phyloP scores from a whole-genome alignment of 306 rosid genomes.

The Ormosia emarginata region DNA sequence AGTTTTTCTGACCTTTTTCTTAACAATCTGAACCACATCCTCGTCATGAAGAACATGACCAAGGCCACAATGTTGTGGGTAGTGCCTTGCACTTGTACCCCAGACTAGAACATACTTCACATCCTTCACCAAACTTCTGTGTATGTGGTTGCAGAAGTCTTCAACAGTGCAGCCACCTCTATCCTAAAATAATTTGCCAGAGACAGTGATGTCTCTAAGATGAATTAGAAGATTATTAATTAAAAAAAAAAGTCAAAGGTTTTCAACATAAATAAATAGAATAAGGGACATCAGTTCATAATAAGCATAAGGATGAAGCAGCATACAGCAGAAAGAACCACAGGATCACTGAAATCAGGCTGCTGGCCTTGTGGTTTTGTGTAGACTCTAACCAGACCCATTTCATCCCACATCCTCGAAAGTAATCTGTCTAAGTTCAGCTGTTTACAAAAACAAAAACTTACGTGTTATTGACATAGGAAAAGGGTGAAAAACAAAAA shows the following conservation, averaged over 20 bases:
- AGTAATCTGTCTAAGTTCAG: conserved; percentile 95
- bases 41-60: conserved; percentile 73
- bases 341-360: conserved; percentile 92
- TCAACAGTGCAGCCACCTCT: conserved; percentile 98
- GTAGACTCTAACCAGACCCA: conserved; percentile 98
- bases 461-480: neutral
- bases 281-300: neutral
- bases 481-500: neutral
- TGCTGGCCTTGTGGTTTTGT: conserved; percentile 99
- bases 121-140: conserved; percentile 93
- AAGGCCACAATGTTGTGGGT: conserved; percentile 96
- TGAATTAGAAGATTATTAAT: neutral
- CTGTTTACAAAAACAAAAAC: conserved; percentile 47
- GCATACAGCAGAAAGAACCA: conserved; percentile 91
- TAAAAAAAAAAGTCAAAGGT: neutral
- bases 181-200: conserved; percentile 54
- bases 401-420: conserved; percentile 95
- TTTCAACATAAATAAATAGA: neutral
- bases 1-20: conserved; percentile 77
- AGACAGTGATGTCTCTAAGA: conserved; percentile 1
- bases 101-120: conserved; percentile 97
- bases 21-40: conserved; percentile 96
- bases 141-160: conserved; percentile 96
- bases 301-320: conserved; percentile 11
- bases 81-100: conserved; percentile 95